Evolutionary conservation across 2,329 filamentous ascomycete species (phyloP).

Genomic region (Trichophyton verrucosum): DNA sequence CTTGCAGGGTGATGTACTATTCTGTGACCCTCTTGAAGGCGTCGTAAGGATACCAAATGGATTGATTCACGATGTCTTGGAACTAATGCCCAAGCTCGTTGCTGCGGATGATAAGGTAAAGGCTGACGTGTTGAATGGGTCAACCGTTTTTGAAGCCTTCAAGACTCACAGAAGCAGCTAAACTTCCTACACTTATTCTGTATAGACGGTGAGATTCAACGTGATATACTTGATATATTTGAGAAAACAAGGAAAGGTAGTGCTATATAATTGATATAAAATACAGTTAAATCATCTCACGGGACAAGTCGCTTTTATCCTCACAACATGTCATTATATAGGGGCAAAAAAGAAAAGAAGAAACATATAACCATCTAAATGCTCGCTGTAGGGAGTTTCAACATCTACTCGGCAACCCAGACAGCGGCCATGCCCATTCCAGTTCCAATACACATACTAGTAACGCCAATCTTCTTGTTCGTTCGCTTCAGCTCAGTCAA

Average conservation of each 20-base stretch:
- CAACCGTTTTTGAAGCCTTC: constrained; percentile 55
- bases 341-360: not conserved
- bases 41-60: constrained; percentile 54
- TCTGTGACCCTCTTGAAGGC: constrained; percentile 57
- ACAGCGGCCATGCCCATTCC: constrained; percentile 97
- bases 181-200: not conserved
- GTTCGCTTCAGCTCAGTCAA: constrained; percentile 80
- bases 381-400: not conserved
- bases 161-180: constrained; percentile 37
- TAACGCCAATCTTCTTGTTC: constrained; percentile 74
- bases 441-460: constrained; percentile 92
- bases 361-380: not conserved
- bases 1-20: constrained; percentile 50
- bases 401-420: constrained; percentile 75
- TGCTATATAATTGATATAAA: not conserved
- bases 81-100: constrained; percentile 43
- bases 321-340: not conserved
- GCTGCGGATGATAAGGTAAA: constrained; percentile 50
- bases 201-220: no score
- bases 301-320: constrained; percentile 1
- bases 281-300: not conserved
- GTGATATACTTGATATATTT: no score
- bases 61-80: constrained; percentile 48
- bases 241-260: not conserved
- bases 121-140: constrained; percentile 50